These are phyloP conservation scores for Lichtheimia ramosa DNA, from an alignment of 371 early-diverging fungal species.

Conservation along the genomic window DNA sequence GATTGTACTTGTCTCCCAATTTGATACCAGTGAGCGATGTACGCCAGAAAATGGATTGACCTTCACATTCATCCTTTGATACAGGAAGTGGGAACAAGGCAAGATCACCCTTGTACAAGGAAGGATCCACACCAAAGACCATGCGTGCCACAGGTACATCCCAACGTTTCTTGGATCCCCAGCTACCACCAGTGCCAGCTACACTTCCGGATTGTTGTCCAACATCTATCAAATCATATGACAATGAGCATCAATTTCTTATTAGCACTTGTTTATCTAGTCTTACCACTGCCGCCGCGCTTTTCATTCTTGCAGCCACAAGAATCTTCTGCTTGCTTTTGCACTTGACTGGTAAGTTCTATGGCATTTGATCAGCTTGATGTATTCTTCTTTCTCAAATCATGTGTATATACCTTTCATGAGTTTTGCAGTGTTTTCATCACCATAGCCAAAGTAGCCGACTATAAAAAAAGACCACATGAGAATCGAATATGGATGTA, in stretches of 20 bases:
- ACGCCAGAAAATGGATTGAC: slow-evolving; percentile 5
- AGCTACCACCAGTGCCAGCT: not conserved
- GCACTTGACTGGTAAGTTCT: not conserved
- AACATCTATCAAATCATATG: no score
- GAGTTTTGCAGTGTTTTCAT: not conserved
- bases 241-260: no score
- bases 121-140: not conserved
- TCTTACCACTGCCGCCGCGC: not conserved
- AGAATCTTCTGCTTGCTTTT: not conserved
- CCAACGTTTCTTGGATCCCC: not conserved
- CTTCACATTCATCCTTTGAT: not conserved
- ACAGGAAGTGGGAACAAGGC: not conserved
- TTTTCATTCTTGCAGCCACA: not conserved
- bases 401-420: not conserved
- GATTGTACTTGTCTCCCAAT: not conserved
- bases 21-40: not conserved
- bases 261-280: not conserved
- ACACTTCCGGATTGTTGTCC: not conserved
- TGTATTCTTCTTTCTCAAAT: not conserved
- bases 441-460: slow-evolving; percentile 1
- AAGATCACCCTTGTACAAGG: not conserved
- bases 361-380: not conserved
- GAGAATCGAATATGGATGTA: not conserved
- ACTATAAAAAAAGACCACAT: not conserved
- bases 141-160: not conserved